Evolutionary conservation across 257 asterid genomes (phyloP).

Genomic region (Datura wrightii): DNA sequence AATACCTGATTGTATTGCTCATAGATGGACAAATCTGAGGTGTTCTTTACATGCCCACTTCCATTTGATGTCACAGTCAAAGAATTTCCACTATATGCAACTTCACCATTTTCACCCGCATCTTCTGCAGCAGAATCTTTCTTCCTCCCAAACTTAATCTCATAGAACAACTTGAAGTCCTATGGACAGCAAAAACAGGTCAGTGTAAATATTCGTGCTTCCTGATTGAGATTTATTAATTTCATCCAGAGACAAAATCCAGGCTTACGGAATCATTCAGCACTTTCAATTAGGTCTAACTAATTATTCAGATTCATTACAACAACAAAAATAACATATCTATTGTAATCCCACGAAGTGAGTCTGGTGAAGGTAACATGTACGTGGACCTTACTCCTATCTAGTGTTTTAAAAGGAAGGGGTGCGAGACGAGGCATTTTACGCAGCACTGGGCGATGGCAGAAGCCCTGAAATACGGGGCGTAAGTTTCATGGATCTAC

Average conservation of each 20-base stretch:
- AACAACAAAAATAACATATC: too few relatives aligned
- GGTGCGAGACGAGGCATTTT: too few relatives aligned
- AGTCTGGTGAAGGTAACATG: too few relatives aligned
- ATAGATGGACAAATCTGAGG: slow-evolving; percentile 75
- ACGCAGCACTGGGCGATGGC: too few relatives aligned
- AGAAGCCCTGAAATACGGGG: too few relatives aligned
- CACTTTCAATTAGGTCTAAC: slow-evolving; percentile 4
- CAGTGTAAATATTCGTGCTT: slow-evolving; percentile 42
- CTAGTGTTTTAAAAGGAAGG: too few relatives aligned
- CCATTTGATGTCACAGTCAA: slow-evolving; percentile 50
- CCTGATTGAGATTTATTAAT: neutral
- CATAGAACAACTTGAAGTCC: slow-evolving; percentile 93
- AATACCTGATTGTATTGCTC: slow-evolving; percentile 80
- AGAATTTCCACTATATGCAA: slow-evolving; percentile 41
- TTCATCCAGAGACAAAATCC: neutral
- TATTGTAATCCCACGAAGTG: too few relatives aligned
- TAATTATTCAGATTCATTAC: neutral
- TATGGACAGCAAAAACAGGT: slow-evolving; percentile 46
- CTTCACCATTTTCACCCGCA: slow-evolving; percentile 46
- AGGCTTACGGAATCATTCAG: neutral
- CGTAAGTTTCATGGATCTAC: too few relatives aligned
- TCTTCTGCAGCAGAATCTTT: slow-evolving; percentile 49
- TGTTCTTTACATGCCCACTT: slow-evolving; percentile 50
- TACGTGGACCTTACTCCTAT: too few relatives aligned
- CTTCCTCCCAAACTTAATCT: slow-evolving; percentile 94